Evolutionary conservation across 768 basidiomycete genomes (phyloP).

Genomic region (Mycena rebaudengoi): DNA sequence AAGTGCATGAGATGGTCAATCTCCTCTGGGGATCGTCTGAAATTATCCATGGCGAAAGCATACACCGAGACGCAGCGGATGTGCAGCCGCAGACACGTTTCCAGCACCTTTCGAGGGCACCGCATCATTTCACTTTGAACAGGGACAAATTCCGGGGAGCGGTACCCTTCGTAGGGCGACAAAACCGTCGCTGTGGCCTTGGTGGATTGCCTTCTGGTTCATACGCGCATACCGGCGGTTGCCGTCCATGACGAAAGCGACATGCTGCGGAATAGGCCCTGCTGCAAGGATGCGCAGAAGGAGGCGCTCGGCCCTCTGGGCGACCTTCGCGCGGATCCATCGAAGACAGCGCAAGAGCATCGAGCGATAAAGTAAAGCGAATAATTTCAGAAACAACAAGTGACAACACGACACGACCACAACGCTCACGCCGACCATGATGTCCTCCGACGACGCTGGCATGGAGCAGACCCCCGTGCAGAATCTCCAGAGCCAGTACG

Average conservation of each 20-base stretch:
- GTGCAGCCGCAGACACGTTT: constrained; percentile 82
- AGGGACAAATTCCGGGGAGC: not conserved
- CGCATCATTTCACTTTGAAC: not conserved
- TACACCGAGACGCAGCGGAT: constrained; percentile 92
- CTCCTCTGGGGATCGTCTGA: constrained; percentile 86
- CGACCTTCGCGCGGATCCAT: constrained; percentile 40
- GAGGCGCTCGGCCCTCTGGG: constrained; percentile 49
- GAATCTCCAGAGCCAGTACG: constrained; percentile 54
- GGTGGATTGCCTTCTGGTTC: constrained; percentile 65
- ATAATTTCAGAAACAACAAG: no score
- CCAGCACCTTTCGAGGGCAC: constrained; percentile 68
- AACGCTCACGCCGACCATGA: constrained; percentile 44
- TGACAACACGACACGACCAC: not conserved
- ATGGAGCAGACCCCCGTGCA: constrained; percentile 57
- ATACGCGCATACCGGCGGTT: constrained; percentile 89
- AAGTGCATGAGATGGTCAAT: constrained; percentile 90
- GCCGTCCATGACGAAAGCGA: constrained; percentile 98
- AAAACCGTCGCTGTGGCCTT: constrained; percentile 91
- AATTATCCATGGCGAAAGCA: constrained; percentile 98
- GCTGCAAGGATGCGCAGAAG: constrained; percentile 75
- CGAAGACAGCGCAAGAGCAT: constrained; percentile 23
- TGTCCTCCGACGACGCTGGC: constrained; percentile 55
- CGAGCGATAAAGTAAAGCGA: no score
- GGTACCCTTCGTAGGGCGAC: constrained; percentile 76
- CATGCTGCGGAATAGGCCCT: constrained; percentile 88